Evolutionary conservation across 2,329 filamentous ascomycete genomes (phyloP), one percentile per base, ranked within the genome.

Genomic region (Botrytis pseudocinerea): DNA sequence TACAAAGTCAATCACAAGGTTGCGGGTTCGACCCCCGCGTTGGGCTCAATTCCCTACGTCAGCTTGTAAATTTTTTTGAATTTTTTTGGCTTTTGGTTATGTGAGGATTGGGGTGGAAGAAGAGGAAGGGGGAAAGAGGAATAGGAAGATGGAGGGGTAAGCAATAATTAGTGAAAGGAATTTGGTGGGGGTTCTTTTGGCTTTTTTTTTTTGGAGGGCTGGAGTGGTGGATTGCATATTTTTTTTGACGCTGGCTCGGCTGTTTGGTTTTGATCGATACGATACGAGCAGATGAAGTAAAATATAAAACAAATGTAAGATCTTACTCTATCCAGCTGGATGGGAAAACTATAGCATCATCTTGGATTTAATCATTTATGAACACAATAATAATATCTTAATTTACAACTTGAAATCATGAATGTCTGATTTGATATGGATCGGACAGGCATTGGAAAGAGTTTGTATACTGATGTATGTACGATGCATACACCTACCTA

Each of bases 1-100:
- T 66, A 0, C 14, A 32, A 66, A 48, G 32, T 66, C 63, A 16
- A 83, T 83, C 82, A 82, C 79, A 83, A 83, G 82, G 82, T 81
- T 83, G 82, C 81, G 82, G 82, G 82, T 83, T 83, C 82, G 82
- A 83, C 81, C 82, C 82, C 82, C 82, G 80, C 81, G 76, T 79
- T 78, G 77, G 78, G 77, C 77, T 79, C 75, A 77, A 77, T 76
- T 38, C 74, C 76, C 64, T 68, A 4, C 46, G 0, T 0, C 0
- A 18, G 42, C 22, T 40, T 71, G 22, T 71, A 4, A n/a, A n/a
- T n/a, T 2, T 66, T 71, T 25, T 51, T 25, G 9, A 0, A 10
- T 5, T 25, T 14, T 70, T 14, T 38, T 2, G 32, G 32, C 32
- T 28, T 18, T 28, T 9, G 12, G 6, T 40, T 48, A 32, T 38